Evolutionary conservation across 768 basidiomycete species (phyloP).

Genomic region (Lanmaoa rubissima): DNA sequence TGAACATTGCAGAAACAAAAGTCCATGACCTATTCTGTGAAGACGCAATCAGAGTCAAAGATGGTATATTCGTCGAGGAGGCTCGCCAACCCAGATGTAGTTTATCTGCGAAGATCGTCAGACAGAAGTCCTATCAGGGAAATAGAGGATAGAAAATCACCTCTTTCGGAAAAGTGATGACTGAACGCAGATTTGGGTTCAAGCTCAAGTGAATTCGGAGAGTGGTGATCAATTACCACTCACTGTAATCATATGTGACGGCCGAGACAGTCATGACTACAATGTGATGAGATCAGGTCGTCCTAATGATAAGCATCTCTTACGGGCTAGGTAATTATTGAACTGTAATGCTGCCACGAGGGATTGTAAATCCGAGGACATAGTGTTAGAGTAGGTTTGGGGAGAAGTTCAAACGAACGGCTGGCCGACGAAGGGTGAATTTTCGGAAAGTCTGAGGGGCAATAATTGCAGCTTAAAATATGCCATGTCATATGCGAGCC

Average conservation of each 20-base stretch:
- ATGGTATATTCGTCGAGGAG: neutral
- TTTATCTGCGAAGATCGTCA: conserved; percentile 10
- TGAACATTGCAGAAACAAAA: conserved; percentile 10
- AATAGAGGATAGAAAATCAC: neutral
- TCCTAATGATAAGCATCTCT: neutral
- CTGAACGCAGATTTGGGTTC: neutral
- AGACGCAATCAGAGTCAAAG: neutral
- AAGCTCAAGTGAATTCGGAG: neutral
- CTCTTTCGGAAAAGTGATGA: conserved; percentile 18
- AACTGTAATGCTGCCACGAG: conserved; percentile 6
- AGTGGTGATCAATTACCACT: neutral
- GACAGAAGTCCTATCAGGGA: neutral
- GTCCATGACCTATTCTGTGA: conserved; percentile 20
- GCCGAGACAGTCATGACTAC: conserved; percentile 13
- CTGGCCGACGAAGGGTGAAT: neutral
- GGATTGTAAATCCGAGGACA: conserved; percentile 13
- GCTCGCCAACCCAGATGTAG: conserved; percentile 20
- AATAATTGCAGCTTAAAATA: neutral
- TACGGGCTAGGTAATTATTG: conserved; percentile 10
- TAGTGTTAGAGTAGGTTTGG: neutral
- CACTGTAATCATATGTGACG: conserved; percentile 22
- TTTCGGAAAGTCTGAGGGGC: neutral
- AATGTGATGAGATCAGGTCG: neutral
- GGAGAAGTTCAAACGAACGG: no score
- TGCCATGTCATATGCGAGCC: neutral